A percentile compares a stretch with the other conserved stretches of the same genome.
Conservation (phyloP, 495 filamentous ascomycete species). For the Neurospora sp. region DNA sequence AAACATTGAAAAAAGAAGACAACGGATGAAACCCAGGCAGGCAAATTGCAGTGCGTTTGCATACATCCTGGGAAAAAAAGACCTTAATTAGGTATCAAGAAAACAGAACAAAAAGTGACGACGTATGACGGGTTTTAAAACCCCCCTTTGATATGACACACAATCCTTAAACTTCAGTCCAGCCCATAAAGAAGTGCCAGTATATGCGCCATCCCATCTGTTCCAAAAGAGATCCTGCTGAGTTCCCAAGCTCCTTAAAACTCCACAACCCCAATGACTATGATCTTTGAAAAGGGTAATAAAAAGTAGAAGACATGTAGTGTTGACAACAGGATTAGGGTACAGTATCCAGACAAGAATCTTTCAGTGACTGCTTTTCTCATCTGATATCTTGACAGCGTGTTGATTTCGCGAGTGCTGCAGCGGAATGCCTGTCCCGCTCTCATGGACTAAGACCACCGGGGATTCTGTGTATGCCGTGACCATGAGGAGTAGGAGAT, state of each 20-base stretch:
- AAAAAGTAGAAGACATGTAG: neutral
- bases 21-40: neutral
- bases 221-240: neutral
- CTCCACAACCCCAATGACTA: neutral
- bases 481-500: neutral
- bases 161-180: neutral
- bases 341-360: neutral
- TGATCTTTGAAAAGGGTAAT: neutral
- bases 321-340: neutral
- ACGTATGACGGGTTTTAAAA: neutral
- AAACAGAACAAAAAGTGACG: neutral
- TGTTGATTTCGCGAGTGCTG: neutral
- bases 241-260: neutral
- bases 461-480: neutral
- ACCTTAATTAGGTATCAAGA: neutral
- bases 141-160: neutral
- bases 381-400: neutral
- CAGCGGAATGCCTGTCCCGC: neutral
- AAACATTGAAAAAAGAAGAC: neutral
- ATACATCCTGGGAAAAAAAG: neutral
- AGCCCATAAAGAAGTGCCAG: neutral
- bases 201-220: neutral
- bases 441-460: neutral
- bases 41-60: neutral
- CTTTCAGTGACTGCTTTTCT: neutral